Conservation (phyloP, 768 basidiomycete species). For the Macrolepiota fuliginosa region DNA sequence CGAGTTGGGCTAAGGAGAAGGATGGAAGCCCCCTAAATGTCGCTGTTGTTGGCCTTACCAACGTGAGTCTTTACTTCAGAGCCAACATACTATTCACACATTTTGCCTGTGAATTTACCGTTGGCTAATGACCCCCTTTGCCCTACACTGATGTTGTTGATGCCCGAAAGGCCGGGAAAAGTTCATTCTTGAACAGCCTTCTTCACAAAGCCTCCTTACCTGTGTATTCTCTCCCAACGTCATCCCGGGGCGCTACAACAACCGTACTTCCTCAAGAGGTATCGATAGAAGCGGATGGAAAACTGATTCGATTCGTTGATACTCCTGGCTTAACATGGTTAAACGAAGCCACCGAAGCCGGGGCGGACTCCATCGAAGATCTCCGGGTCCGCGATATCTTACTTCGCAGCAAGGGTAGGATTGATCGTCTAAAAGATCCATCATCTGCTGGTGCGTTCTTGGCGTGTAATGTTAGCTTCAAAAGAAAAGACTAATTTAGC, state of each 20-base stretch:
- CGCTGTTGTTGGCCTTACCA: conserved; percentile 82
- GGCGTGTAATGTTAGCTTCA: not conserved
- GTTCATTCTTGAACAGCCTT: conserved; percentile 81
- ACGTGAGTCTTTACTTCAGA: conserved; percentile 46
- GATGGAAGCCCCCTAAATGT: conserved; percentile 53
- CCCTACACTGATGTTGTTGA: not conserved
- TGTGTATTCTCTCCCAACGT: conserved; percentile 54
- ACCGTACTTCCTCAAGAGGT: conserved; percentile 68
- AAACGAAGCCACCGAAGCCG: conserved; percentile 41
- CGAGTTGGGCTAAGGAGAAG: conserved; percentile 45
- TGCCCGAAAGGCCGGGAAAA: conserved; percentile 69
- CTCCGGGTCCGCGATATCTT: conserved; percentile 68
- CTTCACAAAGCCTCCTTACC: conserved; percentile 47
- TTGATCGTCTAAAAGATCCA: conserved; percentile 85
- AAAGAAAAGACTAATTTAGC: conserved; percentile 5
- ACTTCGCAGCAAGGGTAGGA: conserved; percentile 74
- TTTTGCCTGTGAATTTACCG: not conserved
- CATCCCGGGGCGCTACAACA: conserved; percentile 66
- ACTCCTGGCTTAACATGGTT: conserved; percentile 72
- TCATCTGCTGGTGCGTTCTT: conserved; percentile 56
- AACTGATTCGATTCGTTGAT: conserved; percentile 69
- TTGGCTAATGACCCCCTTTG: not conserved
- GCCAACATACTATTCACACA: not conserved
- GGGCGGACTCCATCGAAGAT: conserved; percentile 33
- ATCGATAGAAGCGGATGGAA: conserved; percentile 42